Conservation (phyloP, 2,329 filamentous ascomycete genomes). For the Sarocladium strictum region DNA sequence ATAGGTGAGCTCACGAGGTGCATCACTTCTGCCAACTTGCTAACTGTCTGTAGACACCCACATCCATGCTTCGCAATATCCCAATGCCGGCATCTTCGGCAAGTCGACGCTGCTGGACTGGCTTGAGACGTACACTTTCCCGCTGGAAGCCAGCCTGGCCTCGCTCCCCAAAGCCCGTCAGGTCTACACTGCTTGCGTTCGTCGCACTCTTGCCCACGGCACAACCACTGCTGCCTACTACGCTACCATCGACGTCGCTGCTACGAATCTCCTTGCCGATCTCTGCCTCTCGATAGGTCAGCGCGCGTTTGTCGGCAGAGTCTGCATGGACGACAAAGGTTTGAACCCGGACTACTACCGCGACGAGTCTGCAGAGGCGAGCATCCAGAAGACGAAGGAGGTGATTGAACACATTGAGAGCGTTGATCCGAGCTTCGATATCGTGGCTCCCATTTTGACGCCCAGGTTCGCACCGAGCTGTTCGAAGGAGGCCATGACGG, state of each 20-base stretch:
- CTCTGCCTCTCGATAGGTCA: conserved; percentile 78
- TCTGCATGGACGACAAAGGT: conserved; percentile 79
- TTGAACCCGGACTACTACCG: conserved; percentile 72
- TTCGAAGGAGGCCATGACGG: conserved; percentile 51
- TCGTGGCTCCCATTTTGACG: conserved; percentile 78
- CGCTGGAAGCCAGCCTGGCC: conserved; percentile 73
- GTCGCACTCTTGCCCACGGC: conserved; percentile 77
- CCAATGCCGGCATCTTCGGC: conserved; percentile 90
- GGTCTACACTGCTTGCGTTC: conserved; percentile 74
- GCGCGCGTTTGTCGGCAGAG: conserved; percentile 81
- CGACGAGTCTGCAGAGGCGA: conserved; percentile 59
- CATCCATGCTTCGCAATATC: conserved; percentile 91
- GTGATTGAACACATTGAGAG: conserved; percentile 59
- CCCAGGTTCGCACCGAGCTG: conserved; percentile 62
- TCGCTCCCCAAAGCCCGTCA: conserved; percentile 55
- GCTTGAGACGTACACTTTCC: conserved; percentile 93
- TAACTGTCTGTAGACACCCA: conserved; percentile 66
- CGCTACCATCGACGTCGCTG: conserved; percentile 77
- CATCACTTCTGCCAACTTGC: background rate
- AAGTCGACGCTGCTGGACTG: conserved; percentile 89
- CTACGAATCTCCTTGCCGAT: conserved; percentile 86
- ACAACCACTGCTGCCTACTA: conserved; percentile 96
- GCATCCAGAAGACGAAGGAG: conserved; percentile 48
- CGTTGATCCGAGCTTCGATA: conserved; percentile 58
- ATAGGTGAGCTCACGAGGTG: conserved; percentile 49